Conservation (phyloP, 2,329 filamentous ascomycete genomes). For the Lachnellula subtilissima region DNA sequence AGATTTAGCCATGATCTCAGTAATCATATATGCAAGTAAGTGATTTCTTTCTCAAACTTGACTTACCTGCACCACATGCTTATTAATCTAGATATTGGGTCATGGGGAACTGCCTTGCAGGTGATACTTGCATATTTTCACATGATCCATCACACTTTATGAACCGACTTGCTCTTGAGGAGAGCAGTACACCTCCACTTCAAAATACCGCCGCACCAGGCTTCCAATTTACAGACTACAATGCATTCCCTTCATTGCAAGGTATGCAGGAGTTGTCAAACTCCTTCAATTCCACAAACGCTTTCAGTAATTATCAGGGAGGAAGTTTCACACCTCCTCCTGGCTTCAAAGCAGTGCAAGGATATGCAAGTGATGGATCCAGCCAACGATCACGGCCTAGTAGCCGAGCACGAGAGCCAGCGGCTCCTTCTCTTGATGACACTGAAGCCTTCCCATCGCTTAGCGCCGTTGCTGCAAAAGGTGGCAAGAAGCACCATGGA, state of each 20-base stretch:
- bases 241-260: slow-evolving; percentile 75
- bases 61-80: slow-evolving; percentile 9
- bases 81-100: slow-evolving; percentile 73
- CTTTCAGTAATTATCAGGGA: slow-evolving; percentile 49
- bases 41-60: slow-evolving; percentile 8
- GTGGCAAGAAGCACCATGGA: slow-evolving; percentile 86
- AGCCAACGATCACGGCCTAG: slow-evolving; percentile 76
- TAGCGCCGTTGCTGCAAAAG: slow-evolving; percentile 69
- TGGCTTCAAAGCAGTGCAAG: slow-evolving; percentile 60
- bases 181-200: slow-evolving; percentile 58
- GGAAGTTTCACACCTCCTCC: slow-evolving; percentile 59
- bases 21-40: slow-evolving; percentile 96
- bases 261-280: slow-evolving; percentile 54
- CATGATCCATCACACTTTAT: slow-evolving; percentile 88
- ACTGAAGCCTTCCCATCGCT: slow-evolving; percentile 92
- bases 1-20: slow-evolving; percentile 95
- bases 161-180: slow-evolving; percentile 73
- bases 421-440: slow-evolving; percentile 79
- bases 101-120: slow-evolving; percentile 89
- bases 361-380: slow-evolving; percentile 52
- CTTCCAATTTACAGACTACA: slow-evolving; percentile 78
- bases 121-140: slow-evolving; percentile 92
- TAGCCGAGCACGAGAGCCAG: slow-evolving; percentile 65
- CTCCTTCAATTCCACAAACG: slow-evolving; percentile 37
- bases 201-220: slow-evolving; percentile 50